Evolutionary conservation across 345 rosid genomes (phyloP).

Genomic region (Hibiscus syriacus): DNA sequence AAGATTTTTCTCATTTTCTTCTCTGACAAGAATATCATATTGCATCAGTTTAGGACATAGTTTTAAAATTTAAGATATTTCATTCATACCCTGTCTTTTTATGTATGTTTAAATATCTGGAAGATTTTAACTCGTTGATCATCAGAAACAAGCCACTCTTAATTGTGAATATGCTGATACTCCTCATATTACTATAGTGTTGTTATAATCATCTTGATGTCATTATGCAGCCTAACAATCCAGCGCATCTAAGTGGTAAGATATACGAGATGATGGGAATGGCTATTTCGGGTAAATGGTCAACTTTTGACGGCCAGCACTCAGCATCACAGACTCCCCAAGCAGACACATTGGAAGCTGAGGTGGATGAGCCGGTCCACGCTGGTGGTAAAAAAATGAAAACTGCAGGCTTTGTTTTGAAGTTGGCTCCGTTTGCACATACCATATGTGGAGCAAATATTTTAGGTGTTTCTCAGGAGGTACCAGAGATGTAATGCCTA

Average conservation of each 20-base stretch:
- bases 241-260: slow-evolving; percentile 90
- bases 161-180: neutral
- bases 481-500: neutral
- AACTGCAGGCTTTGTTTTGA: neutral
- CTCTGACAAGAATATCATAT: neutral
- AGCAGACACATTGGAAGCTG: slow-evolving; percentile 58
- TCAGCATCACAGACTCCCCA: slow-evolving; percentile 17
- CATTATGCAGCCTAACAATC: slow-evolving; percentile 74
- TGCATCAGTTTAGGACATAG: too few species aligned
- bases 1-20: slow-evolving; percentile 25
- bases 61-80: too few species aligned
- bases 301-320: slow-evolving; percentile 25
- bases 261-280: slow-evolving; percentile 93
- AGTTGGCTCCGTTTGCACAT: neutral
- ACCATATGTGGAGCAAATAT: neutral
- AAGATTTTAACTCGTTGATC: neutral
- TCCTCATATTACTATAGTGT: neutral
- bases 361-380: slow-evolving; percentile 72
- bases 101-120: neutral
- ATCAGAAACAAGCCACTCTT: neutral
- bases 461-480: too few species aligned
- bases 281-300: slow-evolving; percentile 86
- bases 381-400: slow-evolving; percentile 58
- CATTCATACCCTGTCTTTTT: too few species aligned
- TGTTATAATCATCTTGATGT: neutral